Conservation (phyloP, 345 rosid genomes). For the Populus alba region DNA sequence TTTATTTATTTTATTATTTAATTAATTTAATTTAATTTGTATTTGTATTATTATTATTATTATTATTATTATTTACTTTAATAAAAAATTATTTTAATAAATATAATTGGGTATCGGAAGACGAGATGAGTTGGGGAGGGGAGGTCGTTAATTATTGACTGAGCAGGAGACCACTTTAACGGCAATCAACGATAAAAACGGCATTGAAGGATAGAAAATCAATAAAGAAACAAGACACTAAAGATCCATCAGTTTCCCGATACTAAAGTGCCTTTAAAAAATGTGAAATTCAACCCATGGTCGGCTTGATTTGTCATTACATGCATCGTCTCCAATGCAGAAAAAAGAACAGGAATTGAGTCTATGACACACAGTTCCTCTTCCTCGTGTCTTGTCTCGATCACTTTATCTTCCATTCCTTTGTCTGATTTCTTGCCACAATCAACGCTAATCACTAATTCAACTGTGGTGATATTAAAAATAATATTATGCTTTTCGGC, state of each 20-base stretch:
- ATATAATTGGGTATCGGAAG: no score
- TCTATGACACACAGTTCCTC: neutral
- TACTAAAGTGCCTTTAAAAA: neutral
- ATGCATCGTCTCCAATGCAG: neutral
- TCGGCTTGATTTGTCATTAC: neutral
- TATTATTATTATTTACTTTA: no score
- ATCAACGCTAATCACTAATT: no score
- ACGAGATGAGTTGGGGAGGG: neutral
- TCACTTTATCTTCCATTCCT: neutral
- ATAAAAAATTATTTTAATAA: no score
- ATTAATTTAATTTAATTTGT: no score
- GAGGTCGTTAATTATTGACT: neutral
- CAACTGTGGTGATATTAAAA: no score
- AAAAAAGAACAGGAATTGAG: neutral
- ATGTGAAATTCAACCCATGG: neutral
- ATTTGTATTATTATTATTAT: no score
- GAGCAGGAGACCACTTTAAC: neutral
- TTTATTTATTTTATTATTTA: no score
- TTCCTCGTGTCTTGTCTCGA: neutral
- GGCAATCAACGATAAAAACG: constrained; percentile 17
- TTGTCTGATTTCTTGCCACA: constrained; percentile 6
- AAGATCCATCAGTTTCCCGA: neutral
- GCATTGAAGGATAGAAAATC: neutral
- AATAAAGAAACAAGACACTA: neutral
- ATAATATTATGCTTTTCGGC: no score